Evolutionary conservation across 306 rosid species (phyloP), one percentile per base, ranked within the genome.

Genomic region (Prunus campanulata): DNA sequence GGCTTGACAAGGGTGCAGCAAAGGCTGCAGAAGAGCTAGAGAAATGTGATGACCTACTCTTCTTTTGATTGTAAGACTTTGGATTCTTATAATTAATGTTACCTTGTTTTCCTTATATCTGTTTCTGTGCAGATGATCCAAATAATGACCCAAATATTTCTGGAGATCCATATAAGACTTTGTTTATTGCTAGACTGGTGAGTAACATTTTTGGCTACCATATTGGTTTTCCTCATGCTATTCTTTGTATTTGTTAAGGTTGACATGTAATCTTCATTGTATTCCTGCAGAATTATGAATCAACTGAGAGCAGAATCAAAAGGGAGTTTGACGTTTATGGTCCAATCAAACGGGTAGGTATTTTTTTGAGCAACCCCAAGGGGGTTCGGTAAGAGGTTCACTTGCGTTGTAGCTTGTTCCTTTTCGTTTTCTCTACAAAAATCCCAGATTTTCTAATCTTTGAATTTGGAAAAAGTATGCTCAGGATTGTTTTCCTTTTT

Each of bases 301-400:
- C 93, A 75, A 85, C 91, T 78, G 99, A 96, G 84, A 92, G 99
- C 99, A 87, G 93, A 89, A 84, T 96, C 81, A 92, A 89, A 89
- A 92, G 98, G 93, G 99, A 96, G 89, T 91, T 96, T 89, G 99
- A 96, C 77, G 87, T 92, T 61, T 92, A 96, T 87, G 99, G 99
- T 81, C 90, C 99, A 83, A 88, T 96, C 93, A 96, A 96, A 87
- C 89, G 97, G 99, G 99, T 96, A 96, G 98, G 99, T 92, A 84
- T 91, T 83, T 82, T 88, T 78, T 79, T 85, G 91, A 88, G 85
- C 85, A 83, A 84, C 88, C 88, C 84, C 83, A 74, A 74, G 80
- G 93, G 83, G 83, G 74, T 88, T 92, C 81, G 99, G 99, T 96
- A 96, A 96, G 99, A 87, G 88, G 89, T 85, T 89, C 71, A 63